phyloP scores from a whole-genome alignment of 441 rosid genomes.

The Bruguiera hainesii region DNA sequence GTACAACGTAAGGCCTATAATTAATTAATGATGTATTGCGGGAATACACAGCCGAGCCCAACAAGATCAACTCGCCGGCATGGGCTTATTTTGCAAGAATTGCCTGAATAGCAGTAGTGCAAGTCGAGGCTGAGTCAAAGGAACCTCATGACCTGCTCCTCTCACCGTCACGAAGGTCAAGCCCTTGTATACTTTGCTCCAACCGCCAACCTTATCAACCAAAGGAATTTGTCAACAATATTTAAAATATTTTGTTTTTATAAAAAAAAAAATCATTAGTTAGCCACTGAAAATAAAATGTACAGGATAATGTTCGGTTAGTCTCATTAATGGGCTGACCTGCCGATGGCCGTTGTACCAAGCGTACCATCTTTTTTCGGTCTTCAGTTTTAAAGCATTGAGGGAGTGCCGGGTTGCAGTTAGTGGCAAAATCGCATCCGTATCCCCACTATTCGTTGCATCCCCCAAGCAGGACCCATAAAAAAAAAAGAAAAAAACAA shows the following conservation, averaged over 20 bases:
- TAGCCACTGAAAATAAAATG: not conserved
- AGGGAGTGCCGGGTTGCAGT: slow-evolving; percentile 79
- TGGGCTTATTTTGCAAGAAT: slow-evolving; percentile 43
- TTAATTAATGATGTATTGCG: not conserved
- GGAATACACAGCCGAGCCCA: not conserved
- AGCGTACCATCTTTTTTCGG: slow-evolving; percentile 62
- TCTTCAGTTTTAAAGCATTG: slow-evolving; percentile 50
- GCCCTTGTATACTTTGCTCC: slow-evolving; percentile 71
- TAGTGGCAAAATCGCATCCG: slow-evolving; percentile 69
- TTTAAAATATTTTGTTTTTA: no score
- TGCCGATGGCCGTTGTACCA: slow-evolving; percentile 64
- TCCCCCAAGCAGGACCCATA: no score
- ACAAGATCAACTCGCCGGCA: slow-evolving; percentile 24
- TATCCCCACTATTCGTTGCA: slow-evolving; percentile 56
- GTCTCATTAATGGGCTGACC: slow-evolving; percentile 24
- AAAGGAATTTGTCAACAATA: not conserved
- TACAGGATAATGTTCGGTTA: not conserved
- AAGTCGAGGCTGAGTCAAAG: slow-evolving; percentile 55
- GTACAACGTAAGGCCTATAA: no score
- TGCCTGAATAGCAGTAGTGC: slow-evolving; percentile 54
- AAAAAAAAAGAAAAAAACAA: not conserved
- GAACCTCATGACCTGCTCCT: slow-evolving; percentile 90
- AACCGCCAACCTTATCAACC: slow-evolving; percentile 60
- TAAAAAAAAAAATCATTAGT: no score
- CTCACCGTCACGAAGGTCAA: slow-evolving; percentile 71